Base-by-base conservation (phyloP, 805 yeast species). In the Saccharomycopsis oosterbeekiorum region DNA sequence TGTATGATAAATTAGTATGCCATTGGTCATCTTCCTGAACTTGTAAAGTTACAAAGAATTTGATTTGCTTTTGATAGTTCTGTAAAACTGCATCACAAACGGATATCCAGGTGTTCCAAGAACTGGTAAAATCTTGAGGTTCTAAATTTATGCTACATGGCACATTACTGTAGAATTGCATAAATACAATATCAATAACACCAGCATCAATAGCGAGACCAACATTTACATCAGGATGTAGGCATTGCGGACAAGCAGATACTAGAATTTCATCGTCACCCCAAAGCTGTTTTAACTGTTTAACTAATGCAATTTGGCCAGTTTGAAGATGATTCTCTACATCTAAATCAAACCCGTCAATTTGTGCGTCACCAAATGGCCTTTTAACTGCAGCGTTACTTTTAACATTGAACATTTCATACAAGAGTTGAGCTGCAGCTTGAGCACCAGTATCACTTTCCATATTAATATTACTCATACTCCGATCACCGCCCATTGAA, bases 381-480 rank as follows among this genome's bases (percentile, higher is more conserved):
- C 59, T 63, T 11, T 17, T 12, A 15, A 61, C 62, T 26, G 57
- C 43, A 2, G 59, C 19, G 41, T 89, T 91, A 62, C 62, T 82
- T 62, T 84, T 54, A 10, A 60, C 51, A 37, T 60, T 59, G 68
- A 88, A 82, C 58, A 81, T 81, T 65, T 84, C 75, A 80, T 88
- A 86, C 50, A 85, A 70, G 53, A 84, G 74, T 36, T 74, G 77
- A 8, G 87, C 92, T 67, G 83, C 84, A 1, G 70, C 70, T 67
- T 80, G 82, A 55, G 89, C 97, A 71, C 89, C 93, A 65, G 84
- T 75, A 70, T 91, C 96, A 63, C 83, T 79, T 67, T 87, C 85
- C 70, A 91, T 89, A 1, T 97, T 97, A 69, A 92, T 97, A 39
- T 88, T 75, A 55, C 90, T 80, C 17, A 47, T 14, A 55, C 89